Evolutionary conservation across 371 early-diverging fungal genomes (phyloP), one percentile per base, ranked within the genome.

Genomic region (Ordospora pajunii): DNA sequence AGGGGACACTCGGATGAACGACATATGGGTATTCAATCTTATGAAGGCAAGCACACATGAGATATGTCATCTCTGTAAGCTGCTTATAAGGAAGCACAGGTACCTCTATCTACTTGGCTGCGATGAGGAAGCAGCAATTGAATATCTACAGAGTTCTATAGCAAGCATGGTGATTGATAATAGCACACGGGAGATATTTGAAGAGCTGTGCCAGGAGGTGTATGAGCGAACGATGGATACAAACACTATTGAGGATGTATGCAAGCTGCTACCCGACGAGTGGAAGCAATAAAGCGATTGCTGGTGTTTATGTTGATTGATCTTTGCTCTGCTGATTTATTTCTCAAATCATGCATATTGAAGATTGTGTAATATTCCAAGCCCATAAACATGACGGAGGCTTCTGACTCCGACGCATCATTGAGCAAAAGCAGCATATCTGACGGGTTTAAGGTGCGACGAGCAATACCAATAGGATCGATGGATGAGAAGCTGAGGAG

Each of bases 11-110:
- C 67, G 75, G 7, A 37, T 58, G 37, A 63, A 49, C 10, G 75
- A 75, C 45, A 66, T 75, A 43, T 75, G 75, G 75, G 49, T 19
- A 17, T 42, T 75, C 4, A 50, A 27, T 10, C 32, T 75, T 5
- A 58, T 53, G 17, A 68, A 68, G 48, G 44, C 25, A 37, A 63
- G 25, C 22, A 22, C 5, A 10, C n/a, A 69, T 10, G 62, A 58
- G 37, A 53, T 66, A n/a, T 19, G 43, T 19, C 27, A 40, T 12
- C 49, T 37, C 0, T 44, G 44, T 1, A 45, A 62, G 19, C 25
- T 75, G 12, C 45, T 50, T 7, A 22, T 75, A 5, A 37, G 75
- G 37, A 67, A 75, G 51, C 64, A 75, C 21, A 58, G 62, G 25
- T 68, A 58, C 32, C 45, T 75, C 2, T 19, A 51, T 22, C 14